Evolutionary conservation across 2,329 filamentous ascomycete species (phyloP).

Genomic region (Cercospora janseana): DNA sequence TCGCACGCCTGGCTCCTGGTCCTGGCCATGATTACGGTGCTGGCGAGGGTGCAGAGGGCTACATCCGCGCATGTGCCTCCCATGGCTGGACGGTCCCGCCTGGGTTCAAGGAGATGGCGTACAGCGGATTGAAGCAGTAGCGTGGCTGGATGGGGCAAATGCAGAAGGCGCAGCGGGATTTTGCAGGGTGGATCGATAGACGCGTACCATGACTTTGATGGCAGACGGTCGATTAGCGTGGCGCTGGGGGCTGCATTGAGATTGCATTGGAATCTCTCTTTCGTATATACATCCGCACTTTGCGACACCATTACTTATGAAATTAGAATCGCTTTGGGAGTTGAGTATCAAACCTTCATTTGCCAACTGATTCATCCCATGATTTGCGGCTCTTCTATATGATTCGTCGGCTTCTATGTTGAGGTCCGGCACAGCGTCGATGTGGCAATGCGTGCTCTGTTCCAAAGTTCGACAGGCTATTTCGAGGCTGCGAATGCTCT

Average conservation of each 20-base stretch:
- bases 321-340: neutral
- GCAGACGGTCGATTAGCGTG: neutral
- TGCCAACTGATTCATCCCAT: no score
- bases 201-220: no score
- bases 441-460: no score
- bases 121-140: constrained; percentile 20
- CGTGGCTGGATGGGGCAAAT: no score
- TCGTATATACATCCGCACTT: neutral
- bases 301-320: neutral
- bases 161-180: no score
- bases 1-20: constrained; percentile 62
- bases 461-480: no score
- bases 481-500: no score
- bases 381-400: no score
- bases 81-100: constrained; percentile 74
- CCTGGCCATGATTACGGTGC: constrained; percentile 55
- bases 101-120: constrained; percentile 56
- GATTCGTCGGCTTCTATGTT: no score
- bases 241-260: constrained; percentile 1
- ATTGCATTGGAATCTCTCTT: neutral
- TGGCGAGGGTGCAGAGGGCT: constrained; percentile 71
- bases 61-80: constrained; percentile 60
- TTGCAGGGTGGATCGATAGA: no score
- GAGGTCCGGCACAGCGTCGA: no score
- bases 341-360: neutral